Base-by-base conservation (phyloP, 768 basidiomycete genomes). In the Rhodotorula toruloides region DNA sequence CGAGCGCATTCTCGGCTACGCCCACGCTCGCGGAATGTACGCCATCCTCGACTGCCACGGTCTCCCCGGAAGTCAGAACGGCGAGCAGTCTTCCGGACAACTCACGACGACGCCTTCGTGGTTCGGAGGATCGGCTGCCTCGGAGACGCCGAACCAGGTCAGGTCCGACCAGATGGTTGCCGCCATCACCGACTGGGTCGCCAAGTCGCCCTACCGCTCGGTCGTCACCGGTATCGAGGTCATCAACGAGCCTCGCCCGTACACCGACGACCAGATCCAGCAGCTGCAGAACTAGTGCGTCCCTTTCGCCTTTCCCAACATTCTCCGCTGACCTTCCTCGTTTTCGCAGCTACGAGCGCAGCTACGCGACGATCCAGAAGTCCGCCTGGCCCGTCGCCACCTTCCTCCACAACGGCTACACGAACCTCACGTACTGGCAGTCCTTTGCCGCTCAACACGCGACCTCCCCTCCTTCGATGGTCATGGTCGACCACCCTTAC, bases 51-150 rank as follows among this genome's bases (percentile, higher is more conserved):
- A 70, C 50, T 61, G 69, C 59, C 74, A 74, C 65, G 73, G 69
- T n/a, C 50, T 74, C n/a, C 75, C 75, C 31, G 75, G 74, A 19
- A 67, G 66, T 14, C 75, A 76, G 57, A 74, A 76, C 63, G 76
- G 76, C 40, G 74, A 75, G 55, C 68, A 75, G 42, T 57, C 64
- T 17, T 69, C 68, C 22, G 75, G 74, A 25, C 72, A 71, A 43
- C 65, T 71, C 36, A 63, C 56, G 58, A 67, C 10, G 43, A 49
- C 4, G 36, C 65, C 46, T 44, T 27, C 56, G 21, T 58, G 46
- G 55, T 70, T 70, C 48, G 56, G 54, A 12, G 44, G 46, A 2
- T 56, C 34, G 22, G 65, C 64, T 21, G 40, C 48, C 37, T 65
- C 65, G 13, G 43, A 59, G 46, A 61, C 59, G 7, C 34, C 67